Evolutionary conservation across 306 rosid genomes (phyloP).

Genomic region (Casuarina cunninghamiana): DNA sequence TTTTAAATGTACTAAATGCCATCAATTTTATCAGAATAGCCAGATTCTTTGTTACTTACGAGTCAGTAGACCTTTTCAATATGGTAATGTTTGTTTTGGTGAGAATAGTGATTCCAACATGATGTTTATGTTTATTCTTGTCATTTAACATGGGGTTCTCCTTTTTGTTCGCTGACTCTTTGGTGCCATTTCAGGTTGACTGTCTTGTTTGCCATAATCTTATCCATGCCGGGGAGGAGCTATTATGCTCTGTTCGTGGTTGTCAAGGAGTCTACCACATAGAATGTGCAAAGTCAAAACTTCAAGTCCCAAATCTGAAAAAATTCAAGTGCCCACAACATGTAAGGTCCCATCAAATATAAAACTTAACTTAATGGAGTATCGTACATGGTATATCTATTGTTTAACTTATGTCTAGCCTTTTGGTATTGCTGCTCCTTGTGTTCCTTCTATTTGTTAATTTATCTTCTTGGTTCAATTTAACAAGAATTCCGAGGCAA

Average conservation of each 20-base stretch:
- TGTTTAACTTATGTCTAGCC: background rate
- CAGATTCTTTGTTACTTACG: background rate
- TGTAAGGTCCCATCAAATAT: conserved; percentile 41
- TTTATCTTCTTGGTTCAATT: background rate
- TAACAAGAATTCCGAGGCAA: background rate
- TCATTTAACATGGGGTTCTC: background rate
- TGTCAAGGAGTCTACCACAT: conserved; percentile 61
- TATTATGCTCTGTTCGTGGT: conserved; percentile 66
- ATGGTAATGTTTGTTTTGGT: background rate
- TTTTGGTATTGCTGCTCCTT: background rate
- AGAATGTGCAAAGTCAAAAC: conserved; percentile 56
- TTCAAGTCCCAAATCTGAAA: conserved; percentile 40
- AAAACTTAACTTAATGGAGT: too few species aligned
- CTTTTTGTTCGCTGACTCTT: background rate
- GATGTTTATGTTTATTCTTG: background rate
- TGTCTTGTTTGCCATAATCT: conserved; percentile 53
- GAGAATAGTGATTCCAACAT: background rate
- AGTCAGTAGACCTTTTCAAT: background rate
- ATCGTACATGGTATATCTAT: background rate
- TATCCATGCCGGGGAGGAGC: conserved; percentile 52
- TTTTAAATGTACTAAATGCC: background rate
- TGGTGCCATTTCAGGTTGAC: conserved; percentile 45
- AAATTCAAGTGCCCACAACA: conserved; percentile 92
- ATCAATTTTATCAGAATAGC: background rate
- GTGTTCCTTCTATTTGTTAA: background rate